These are phyloP conservation scores for Penicillium arizonense DNA, from an alignment of 495 filamentous ascomycete species.

Conservation along the genomic window DNA sequence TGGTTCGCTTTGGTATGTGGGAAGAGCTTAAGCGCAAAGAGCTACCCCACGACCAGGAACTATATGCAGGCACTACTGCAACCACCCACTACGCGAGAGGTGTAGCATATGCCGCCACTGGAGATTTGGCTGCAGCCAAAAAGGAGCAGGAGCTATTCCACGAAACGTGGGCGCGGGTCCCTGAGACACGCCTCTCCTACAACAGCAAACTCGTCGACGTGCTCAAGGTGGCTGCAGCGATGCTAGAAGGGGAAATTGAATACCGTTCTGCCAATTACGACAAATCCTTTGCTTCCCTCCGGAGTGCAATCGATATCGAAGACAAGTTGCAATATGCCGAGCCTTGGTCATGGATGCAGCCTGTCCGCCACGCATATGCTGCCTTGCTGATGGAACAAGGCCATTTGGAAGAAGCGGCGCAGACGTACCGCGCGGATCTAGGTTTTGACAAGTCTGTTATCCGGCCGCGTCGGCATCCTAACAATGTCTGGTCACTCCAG, in stretches of 20 bases:
- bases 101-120: slow-evolving; percentile 53
- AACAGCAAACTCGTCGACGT: slow-evolving; percentile 57
- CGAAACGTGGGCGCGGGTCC: slow-evolving; percentile 42
- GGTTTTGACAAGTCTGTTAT: slow-evolving; percentile 53
- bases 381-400: slow-evolving; percentile 60
- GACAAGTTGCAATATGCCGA: slow-evolving; percentile 58
- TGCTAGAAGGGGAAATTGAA: slow-evolving; percentile 64
- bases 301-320: slow-evolving; percentile 45
- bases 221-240: slow-evolving; percentile 50
- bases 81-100: slow-evolving; percentile 58
- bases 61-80: slow-evolving; percentile 57
- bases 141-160: slow-evolving; percentile 41
- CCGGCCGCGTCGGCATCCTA: slow-evolving; percentile 56
- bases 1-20: slow-evolving; percentile 66
- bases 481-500: slow-evolving; percentile 65
- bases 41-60: slow-evolving; percentile 44
- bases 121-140: slow-evolving; percentile 40
- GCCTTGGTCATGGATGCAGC: slow-evolving; percentile 69
- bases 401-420: slow-evolving; percentile 48
- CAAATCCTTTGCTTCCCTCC: slow-evolving; percentile 48
- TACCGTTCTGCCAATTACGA: slow-evolving; percentile 55
- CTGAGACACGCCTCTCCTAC: slow-evolving; percentile 46
- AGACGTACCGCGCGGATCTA: slow-evolving; percentile 57
- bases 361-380: slow-evolving; percentile 60
- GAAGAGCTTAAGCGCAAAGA: slow-evolving; percentile 49